Conservation (phyloP, 1,139 yeast species). For the Nakaseomyces bracarensis region DNA sequence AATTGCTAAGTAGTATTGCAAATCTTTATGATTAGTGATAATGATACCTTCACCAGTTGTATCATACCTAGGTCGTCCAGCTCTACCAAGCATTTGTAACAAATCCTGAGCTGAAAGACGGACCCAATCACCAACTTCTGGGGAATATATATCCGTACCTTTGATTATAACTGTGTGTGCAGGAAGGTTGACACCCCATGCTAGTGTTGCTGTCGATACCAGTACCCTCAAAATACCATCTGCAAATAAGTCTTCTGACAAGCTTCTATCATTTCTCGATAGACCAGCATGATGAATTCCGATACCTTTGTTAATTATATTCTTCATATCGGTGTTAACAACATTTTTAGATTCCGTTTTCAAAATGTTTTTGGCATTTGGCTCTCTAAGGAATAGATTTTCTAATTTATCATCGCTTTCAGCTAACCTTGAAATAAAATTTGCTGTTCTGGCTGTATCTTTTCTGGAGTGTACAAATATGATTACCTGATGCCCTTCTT, state of each 20-base stretch:
- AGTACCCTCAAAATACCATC: constrained; percentile 76
- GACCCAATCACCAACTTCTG: constrained; percentile 82
- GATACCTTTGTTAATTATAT: constrained; percentile 61
- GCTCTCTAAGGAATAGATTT: constrained; percentile 49
- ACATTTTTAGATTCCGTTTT: constrained; percentile 53
- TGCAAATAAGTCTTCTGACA: constrained; percentile 80
- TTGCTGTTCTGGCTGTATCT: constrained; percentile 81
- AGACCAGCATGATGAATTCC: constrained; percentile 97
- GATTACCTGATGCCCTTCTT: constrained; percentile 60
- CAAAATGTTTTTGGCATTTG: constrained; percentile 56
- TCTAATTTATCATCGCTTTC: constrained; percentile 43
- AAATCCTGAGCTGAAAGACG: constrained; percentile 91
- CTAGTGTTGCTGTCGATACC: constrained; percentile 91
- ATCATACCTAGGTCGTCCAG: constrained; percentile 94
- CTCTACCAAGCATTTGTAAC: constrained; percentile 92
- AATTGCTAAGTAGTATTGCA: constrained; percentile 81
- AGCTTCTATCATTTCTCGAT: constrained; percentile 59
- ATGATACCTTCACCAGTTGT: constrained; percentile 90
- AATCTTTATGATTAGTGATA: constrained; percentile 76
- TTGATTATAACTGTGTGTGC: constrained; percentile 94
- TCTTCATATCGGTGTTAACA: constrained; percentile 48
- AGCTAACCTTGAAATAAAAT: constrained; percentile 38
- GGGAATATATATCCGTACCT: constrained; percentile 91
- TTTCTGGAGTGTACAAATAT: constrained; percentile 91
- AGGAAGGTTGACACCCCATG: constrained; percentile 98